Evolutionary conservation across 2,329 filamentous ascomycete species (phyloP).

Genomic region (Diplodia seriata): DNA sequence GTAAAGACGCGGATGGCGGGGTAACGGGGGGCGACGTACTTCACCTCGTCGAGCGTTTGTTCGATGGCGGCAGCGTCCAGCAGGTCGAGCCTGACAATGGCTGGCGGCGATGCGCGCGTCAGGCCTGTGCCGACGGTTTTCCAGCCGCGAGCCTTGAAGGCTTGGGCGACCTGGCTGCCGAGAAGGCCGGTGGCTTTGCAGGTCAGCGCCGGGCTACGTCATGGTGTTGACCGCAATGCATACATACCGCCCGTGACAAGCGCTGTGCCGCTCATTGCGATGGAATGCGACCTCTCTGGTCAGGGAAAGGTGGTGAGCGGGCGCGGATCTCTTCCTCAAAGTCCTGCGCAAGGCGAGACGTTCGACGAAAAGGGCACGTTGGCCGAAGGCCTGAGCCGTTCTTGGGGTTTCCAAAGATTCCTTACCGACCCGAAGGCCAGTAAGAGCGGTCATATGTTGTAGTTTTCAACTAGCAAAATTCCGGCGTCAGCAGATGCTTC

Average conservation of each 20-base stretch:
- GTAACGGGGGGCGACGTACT: slow-evolving; percentile 48
- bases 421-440: slow-evolving; percentile 72
- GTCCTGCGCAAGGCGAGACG: slow-evolving; percentile 53
- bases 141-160: slow-evolving; percentile 72
- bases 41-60: slow-evolving; percentile 58
- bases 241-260: slow-evolving; percentile 75
- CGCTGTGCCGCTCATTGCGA: slow-evolving; percentile 59
- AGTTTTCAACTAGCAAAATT: slow-evolving; percentile 94
- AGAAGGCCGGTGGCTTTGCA: slow-evolving; percentile 75
- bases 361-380: slow-evolving; percentile 59
- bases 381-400: slow-evolving; percentile 23
- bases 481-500: slow-evolving; percentile 86
- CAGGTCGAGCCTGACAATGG: slow-evolving; percentile 64
- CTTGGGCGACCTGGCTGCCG: slow-evolving; percentile 76
- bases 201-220: slow-evolving; percentile 11
- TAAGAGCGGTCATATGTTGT: slow-evolving; percentile 76
- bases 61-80: slow-evolving; percentile 55
- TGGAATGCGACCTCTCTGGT: neutral
- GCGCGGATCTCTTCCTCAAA: slow-evolving; percentile 57
- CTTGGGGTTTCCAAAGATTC: slow-evolving; percentile 76
- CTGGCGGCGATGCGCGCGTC: slow-evolving; percentile 73
- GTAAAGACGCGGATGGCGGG: slow-evolving; percentile 7
- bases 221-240: slow-evolving; percentile 21
- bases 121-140: slow-evolving; percentile 58
- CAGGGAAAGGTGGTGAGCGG: neutral